Base-by-base conservation (phyloP, 768 basidiomycete genomes). In the Podaxis sp. region DNA sequence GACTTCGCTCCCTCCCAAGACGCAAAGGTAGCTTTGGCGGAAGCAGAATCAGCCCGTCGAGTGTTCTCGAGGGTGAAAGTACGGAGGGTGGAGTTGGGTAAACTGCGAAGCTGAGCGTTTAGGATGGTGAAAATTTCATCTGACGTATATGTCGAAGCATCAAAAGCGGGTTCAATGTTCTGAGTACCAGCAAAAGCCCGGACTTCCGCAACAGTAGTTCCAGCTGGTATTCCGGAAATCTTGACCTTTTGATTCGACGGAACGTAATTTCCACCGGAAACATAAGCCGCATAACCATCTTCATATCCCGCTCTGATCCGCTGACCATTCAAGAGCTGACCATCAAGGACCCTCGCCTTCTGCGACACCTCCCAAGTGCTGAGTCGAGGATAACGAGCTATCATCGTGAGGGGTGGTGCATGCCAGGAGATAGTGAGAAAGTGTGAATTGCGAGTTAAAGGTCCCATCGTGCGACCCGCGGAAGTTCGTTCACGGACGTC, bases 401-500 rank as follows among this genome's bases (percentile, higher is more conserved):
- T 64, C 63, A 81, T 79, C 1, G 78, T 71, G 5, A 68, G 67
- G 17, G 80, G 82, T 2, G 86, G 85, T 1, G 73, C 71, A 6
- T 70, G 75, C 84, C 87, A 89, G 11, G 77, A 79, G 51, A 87
- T 76, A 0, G 77, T 78, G 56, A 88, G 67, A 36, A 77, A 73
- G 10, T 84, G 74, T 4, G 70, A 49, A 33, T 75, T 74, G 3
- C 72, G 72, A 4, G 64, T 65, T 1, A 72, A 66, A 6, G 70
- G 73, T 20, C 67, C 78, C 84, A 84, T 84, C 6, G 77, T 75
- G 22, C 60, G 60, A 40, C 76, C 76, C 10, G 74, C 62, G 56
- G 73, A 73, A 36, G 75, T 73, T 53, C 76, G 78, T 37, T 78
- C 69, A 49, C 73, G 72, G 41, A 82, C 72, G 64, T 81, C 80